Conservation (phyloP, 2,329 filamentous ascomycete genomes). For the Colletotrichum trifolii region DNA sequence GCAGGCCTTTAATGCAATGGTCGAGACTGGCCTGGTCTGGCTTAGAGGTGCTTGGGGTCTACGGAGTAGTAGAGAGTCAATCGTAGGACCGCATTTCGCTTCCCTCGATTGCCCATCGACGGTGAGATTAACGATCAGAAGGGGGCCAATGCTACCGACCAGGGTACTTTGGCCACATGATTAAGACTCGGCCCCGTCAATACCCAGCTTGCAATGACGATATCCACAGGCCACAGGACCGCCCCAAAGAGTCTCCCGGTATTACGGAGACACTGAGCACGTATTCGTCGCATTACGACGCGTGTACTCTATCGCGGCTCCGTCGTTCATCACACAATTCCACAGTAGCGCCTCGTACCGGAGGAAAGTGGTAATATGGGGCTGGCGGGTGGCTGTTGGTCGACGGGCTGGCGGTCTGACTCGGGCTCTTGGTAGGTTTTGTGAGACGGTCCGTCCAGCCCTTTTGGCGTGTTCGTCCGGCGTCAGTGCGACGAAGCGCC, state of each 20-base stretch:
- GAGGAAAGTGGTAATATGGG: too few species aligned
- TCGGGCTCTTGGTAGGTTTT: too few species aligned
- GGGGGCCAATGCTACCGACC: conserved; percentile 13
- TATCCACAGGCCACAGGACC: conserved; percentile 21
- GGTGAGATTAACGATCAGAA: conserved; percentile 36
- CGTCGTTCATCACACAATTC: too few species aligned
- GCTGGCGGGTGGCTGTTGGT: neutral
- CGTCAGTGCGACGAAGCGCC: conserved; percentile 19
- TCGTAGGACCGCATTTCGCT: conserved; percentile 28
- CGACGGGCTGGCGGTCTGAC: neutral
- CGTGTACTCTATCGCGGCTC: too few species aligned
- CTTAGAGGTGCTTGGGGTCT: neutral
- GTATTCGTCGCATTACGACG: too few species aligned
- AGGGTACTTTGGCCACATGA: conserved; percentile 32
- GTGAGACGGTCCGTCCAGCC: conserved; percentile 12
- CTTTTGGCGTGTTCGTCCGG: neutral
- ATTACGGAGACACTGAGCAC: too few species aligned
- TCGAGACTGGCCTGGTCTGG: conserved; percentile 5
- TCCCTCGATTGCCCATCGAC: conserved; percentile 31
- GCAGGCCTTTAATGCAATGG: conserved; percentile 3
- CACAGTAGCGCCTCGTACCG: too few species aligned
- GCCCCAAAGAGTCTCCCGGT: neutral
- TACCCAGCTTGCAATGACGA: conserved; percentile 13
- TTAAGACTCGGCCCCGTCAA: conserved; percentile 23
- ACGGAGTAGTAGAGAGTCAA: neutral